Base-by-base conservation (phyloP, 2,329 filamentous ascomycete species). In the Trichoderma guizhouense region DNA sequence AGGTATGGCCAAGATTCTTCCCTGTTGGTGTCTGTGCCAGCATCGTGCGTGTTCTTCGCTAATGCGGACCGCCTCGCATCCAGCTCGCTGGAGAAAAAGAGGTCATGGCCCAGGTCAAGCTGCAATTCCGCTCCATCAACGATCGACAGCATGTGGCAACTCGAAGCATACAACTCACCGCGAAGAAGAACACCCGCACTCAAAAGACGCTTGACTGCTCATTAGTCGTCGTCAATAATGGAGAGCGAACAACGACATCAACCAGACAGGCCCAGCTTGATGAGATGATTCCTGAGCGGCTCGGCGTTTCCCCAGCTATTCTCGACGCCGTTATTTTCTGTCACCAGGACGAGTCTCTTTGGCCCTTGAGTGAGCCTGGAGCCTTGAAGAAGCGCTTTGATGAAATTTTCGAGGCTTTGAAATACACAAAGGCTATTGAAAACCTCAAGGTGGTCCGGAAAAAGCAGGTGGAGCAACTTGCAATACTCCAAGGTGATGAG, bases 271-370 rank as follows among this genome's bases (percentile, higher is more conserved):
- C 90, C 11, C 93, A 98, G 76, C 86, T 98, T 39, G 93, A 98
- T 80, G 87, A 91, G 75, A 88, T 95, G 75, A 91, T 99, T 80
- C 94, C 95, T 0, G 89, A 93, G 76, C 92, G 93, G 75, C 87
- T 99, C 0, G 96, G 96, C 47, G 96, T 98, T 4, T 96, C 94
- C 1, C 91, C 91, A 70, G 95, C 96, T 14, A 91, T 99, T 70
- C 87, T 99, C 30, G 95, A 98, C 75, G 92, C 92, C 72, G 96
- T 99, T 79, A 98, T 99, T 76, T 99, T 99, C 83, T 99, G 96
- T 80, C 96, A 99, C 79, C 96, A 99, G 79, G 96, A 99, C 79
- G 96, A 99, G 76, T 98, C 95, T 30, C 83, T 98, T 32, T 99
- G 96, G 96, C 96, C 96, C 0, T 91, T 99, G 87, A 97, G 94